Conservation (phyloP, 495 filamentous ascomycete species). For the Aspergillus saccharolyticus region DNA sequence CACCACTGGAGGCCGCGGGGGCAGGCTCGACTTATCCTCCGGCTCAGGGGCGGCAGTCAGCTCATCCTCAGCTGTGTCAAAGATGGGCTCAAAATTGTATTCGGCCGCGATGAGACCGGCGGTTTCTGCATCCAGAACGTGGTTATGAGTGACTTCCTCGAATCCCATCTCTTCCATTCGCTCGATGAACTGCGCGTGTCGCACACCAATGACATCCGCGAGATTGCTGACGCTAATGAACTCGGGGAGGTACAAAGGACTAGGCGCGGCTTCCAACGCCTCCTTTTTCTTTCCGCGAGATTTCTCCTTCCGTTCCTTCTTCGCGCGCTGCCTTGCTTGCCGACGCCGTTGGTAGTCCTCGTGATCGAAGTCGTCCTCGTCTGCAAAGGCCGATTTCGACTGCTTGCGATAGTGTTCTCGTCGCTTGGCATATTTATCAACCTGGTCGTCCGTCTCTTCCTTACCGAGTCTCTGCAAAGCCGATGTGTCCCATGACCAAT, state of each 20-base stretch:
- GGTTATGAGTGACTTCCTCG: slow-evolving; percentile 69
- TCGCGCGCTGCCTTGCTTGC: slow-evolving; percentile 40
- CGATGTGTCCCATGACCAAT: slow-evolving; percentile 36
- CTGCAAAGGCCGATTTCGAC: slow-evolving; percentile 9
- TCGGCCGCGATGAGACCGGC: slow-evolving; percentile 88
- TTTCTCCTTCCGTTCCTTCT: slow-evolving; percentile 42
- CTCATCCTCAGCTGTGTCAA: slow-evolving; percentile 66
- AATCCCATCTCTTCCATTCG: slow-evolving; percentile 77
- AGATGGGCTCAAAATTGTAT: slow-evolving; percentile 85
- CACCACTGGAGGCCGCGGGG: slow-evolving; percentile 81
- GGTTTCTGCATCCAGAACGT: slow-evolving; percentile 83
- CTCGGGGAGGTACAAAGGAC: slow-evolving; percentile 76
- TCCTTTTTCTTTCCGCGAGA: slow-evolving; percentile 27
- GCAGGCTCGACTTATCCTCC: slow-evolving; percentile 66
- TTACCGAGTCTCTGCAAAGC: slow-evolving; percentile 21
- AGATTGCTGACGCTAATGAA: slow-evolving; percentile 85
- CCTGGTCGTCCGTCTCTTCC: slow-evolving; percentile 11
- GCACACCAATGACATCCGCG: slow-evolving; percentile 69
- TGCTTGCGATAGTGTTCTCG: slow-evolving; percentile 24
- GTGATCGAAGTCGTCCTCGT: slow-evolving; percentile 37
- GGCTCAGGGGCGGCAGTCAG: slow-evolving; percentile 63
- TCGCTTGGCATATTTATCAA: slow-evolving; percentile 23
- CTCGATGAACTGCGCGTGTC: slow-evolving; percentile 62
- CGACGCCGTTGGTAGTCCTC: slow-evolving; percentile 28
- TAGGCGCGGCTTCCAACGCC: slow-evolving; percentile 33